Conservation (phyloP, 805 yeast species). For the Saccharomycopsis fibuligera region DNA sequence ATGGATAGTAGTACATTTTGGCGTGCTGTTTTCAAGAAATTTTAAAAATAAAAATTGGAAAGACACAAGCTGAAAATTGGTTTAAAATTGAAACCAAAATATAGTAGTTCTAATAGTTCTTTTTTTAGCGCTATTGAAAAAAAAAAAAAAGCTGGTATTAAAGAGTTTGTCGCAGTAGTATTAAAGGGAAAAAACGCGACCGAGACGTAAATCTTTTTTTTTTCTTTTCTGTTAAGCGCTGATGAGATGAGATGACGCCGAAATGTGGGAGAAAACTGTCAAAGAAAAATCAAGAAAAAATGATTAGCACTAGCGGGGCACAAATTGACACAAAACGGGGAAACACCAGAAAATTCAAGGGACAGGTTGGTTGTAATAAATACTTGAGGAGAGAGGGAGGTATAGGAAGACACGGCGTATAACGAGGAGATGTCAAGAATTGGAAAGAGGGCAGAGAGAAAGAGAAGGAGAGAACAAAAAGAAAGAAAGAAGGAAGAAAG, state of each 20-base stretch:
- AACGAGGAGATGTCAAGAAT: not conserved
- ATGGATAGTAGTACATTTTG: slow-evolving; percentile 21
- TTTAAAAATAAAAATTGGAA: too few species aligned
- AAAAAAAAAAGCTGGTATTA: too few species aligned
- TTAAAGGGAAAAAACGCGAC: not conserved
- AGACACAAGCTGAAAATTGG: too few species aligned
- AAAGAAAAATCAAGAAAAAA: not conserved
- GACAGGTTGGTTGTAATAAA: too few species aligned
- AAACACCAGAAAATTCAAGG: too few species aligned
- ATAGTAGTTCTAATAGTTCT: too few species aligned
- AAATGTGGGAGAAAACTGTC: not conserved
- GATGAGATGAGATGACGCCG: not conserved
- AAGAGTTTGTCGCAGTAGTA: not conserved
- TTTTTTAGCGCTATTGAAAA: not conserved
- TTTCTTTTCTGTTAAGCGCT: not conserved
- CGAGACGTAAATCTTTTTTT: not conserved
- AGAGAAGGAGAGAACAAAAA: not conserved
- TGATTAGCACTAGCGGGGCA: not conserved
- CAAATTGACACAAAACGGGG: too few species aligned
- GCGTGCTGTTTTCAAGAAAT: not conserved
- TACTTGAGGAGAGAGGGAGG: not conserved
- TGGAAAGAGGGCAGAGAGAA: not conserved
- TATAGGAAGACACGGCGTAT: not conserved
- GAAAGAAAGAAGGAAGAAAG: not conserved
- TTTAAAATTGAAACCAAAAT: not conserved